Percentiles rank a stretch among this genome's conserved stretches.
Conservation (phyloP, 2,329 filamentous ascomycete genomes). For the Hypoxylon sp. region DNA sequence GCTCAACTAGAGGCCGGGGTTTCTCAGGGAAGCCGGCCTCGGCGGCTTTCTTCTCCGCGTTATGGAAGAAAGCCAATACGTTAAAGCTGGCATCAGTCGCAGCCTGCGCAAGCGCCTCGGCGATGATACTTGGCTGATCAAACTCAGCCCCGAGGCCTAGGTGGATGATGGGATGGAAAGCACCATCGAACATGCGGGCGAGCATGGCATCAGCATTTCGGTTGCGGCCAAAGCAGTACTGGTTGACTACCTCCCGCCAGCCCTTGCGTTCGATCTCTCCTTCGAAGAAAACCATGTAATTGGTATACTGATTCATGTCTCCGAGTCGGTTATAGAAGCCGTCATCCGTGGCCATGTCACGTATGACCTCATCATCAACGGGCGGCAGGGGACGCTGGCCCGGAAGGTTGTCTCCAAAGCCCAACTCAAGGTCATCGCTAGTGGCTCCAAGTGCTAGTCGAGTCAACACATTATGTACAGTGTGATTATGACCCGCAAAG, state of each 20-base stretch:
- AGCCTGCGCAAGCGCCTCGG: slow-evolving; percentile 75
- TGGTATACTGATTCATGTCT: slow-evolving; percentile 59
- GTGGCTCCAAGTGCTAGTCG: slow-evolving; percentile 49
- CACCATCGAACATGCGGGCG: slow-evolving; percentile 61
- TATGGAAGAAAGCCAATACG: slow-evolving; percentile 61
- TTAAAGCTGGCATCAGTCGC: slow-evolving; percentile 66
- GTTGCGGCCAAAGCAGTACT: slow-evolving; percentile 71
- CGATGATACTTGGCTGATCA: slow-evolving; percentile 73
- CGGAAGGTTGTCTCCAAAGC: slow-evolving; percentile 47
- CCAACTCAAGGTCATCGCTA: slow-evolving; percentile 45
- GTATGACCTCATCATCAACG: slow-evolving; percentile 40
- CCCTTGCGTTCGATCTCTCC: slow-evolving; percentile 70
- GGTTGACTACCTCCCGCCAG: slow-evolving; percentile 66
- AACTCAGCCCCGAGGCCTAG: slow-evolving; percentile 78
- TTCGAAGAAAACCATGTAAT: slow-evolving; percentile 75
- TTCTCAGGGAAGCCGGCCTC: slow-evolving; percentile 10
- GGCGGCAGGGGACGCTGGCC: slow-evolving; percentile 49
- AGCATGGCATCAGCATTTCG: slow-evolving; percentile 71
- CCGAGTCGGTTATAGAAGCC: slow-evolving; percentile 42
- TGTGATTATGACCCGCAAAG: slow-evolving; percentile 51
- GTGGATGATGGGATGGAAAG: slow-evolving; percentile 77
- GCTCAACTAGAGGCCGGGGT: slow-evolving; percentile 35
- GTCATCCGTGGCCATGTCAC: slow-evolving; percentile 35
- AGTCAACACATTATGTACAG: slow-evolving; percentile 51
- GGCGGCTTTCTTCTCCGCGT: slow-evolving; percentile 23